Evolutionary conservation across 305 asterid species (phyloP).

Genomic region (Plantago coronopus): DNA sequence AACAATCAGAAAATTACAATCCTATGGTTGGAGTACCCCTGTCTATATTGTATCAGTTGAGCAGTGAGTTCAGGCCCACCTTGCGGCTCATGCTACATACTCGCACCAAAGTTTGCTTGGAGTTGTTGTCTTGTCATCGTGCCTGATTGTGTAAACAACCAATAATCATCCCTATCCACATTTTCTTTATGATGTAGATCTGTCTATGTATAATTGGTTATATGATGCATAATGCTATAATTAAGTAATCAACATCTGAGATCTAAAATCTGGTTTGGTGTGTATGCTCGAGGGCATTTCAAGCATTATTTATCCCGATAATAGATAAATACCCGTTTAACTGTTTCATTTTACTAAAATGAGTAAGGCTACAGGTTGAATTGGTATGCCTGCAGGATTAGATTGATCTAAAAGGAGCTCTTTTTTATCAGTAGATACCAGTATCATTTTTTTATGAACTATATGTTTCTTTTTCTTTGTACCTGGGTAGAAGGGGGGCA

Average conservation of each 20-base stretch:
- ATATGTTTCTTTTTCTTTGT: slow-evolving; percentile 9
- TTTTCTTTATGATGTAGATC: slow-evolving; percentile 11
- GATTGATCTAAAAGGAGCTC: too few relatives aligned
- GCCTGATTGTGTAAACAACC: slow-evolving; percentile 19
- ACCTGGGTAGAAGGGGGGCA: slow-evolving; percentile 5
- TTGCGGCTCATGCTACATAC: slow-evolving; percentile 35
- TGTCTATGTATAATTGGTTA: slow-evolving; percentile 2
- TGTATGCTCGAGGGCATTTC: too few relatives aligned
- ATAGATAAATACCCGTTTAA: too few relatives aligned
- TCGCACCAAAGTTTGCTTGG: slow-evolving; percentile 32
- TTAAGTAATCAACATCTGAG: slow-evolving; percentile 8
- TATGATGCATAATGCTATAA: too few relatives aligned
- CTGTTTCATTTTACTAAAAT: too few relatives aligned
- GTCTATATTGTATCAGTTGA: slow-evolving; percentile 37
- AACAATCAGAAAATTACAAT: slow-evolving; percentile 59
- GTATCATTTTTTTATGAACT: slow-evolving; percentile 1
- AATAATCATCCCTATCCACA: slow-evolving; percentile 17
- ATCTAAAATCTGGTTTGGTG: too few relatives aligned
- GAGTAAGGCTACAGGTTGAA: too few relatives aligned
- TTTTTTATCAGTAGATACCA: slow-evolving; percentile 12
- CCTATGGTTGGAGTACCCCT: slow-evolving; percentile 42
- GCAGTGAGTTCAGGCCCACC: slow-evolving; percentile 57
- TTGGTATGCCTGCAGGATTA: too few relatives aligned
- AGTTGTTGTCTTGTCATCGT: slow-evolving; percentile 34
- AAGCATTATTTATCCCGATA: too few relatives aligned